These are phyloP conservation scores for Zygosaccharomyces pseudorouxii DNA, from an alignment of 805 yeast genomes.

Conservation along the genomic window DNA sequence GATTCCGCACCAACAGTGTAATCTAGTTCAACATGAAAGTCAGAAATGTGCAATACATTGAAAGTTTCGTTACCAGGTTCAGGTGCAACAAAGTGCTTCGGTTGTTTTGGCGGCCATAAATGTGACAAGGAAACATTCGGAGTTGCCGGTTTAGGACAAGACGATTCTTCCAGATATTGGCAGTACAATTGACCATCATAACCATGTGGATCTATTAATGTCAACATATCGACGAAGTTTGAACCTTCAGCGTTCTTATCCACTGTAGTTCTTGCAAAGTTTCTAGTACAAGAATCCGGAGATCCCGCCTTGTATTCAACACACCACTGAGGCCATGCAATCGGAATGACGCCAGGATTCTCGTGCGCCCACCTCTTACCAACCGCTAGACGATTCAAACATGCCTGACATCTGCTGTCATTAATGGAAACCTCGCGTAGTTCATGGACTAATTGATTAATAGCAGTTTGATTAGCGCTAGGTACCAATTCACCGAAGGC, in stretches of 20 bases:
- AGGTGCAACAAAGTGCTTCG: slow-evolving; percentile 41
- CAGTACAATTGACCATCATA: slow-evolving; percentile 61
- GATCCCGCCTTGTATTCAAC: slow-evolving; percentile 29
- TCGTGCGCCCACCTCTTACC: slow-evolving; percentile 39
- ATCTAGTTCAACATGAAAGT: slow-evolving; percentile 58
- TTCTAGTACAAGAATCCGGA: slow-evolving; percentile 29
- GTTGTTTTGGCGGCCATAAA: slow-evolving; percentile 45
- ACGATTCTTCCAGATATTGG: slow-evolving; percentile 43
- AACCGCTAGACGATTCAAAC: slow-evolving; percentile 35
- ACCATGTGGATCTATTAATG: slow-evolving; percentile 48
- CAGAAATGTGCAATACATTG: slow-evolving; percentile 62
- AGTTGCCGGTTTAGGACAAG: slow-evolving; percentile 51
- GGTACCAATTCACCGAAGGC: slow-evolving; percentile 1
- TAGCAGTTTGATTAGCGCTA: slow-evolving; percentile 1
- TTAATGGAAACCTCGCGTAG: slow-evolving; percentile 8
- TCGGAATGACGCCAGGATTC: slow-evolving; percentile 41
- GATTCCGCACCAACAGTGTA: slow-evolving; percentile 52
- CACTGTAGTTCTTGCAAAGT: slow-evolving; percentile 39
- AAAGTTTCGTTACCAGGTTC: slow-evolving; percentile 44
- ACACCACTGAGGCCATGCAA: slow-evolving; percentile 44
- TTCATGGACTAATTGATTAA: slow-evolving; percentile 5
- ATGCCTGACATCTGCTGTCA: slow-evolving; percentile 33
- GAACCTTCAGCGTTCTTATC: slow-evolving; percentile 37
- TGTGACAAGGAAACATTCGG: slow-evolving; percentile 44
- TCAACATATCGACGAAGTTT: slow-evolving; percentile 49